Evolutionary conservation across 495 filamentous ascomycete genomes (phyloP), one percentile per base, ranked within the genome.

Genomic region (Astrocystis sublimbata): DNA sequence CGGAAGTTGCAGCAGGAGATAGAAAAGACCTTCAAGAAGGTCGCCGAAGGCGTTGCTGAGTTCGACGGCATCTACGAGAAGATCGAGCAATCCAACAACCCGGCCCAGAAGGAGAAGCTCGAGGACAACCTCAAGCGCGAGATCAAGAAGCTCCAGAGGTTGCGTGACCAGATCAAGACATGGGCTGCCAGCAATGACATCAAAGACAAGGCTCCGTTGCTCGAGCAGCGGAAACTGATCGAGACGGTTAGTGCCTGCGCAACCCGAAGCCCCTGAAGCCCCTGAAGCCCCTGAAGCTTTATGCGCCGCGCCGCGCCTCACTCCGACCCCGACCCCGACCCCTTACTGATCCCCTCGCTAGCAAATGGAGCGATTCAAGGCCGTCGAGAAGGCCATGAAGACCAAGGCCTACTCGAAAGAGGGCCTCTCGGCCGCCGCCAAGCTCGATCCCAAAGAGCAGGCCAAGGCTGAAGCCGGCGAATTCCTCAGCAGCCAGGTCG

Each of bases 331-430:
- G 46, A 45, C 26, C 35, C 59, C 38, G 46, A 45, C 26, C 35
- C 59, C 38, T 58, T 33, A 41, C 62, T 64, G 21, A 71, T 46
- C 38, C 31, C 45, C 53, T 75, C 62, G 73, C 68, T 77, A 97
- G 96, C 92, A 96, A 88, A 98, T 98, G 94, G 94, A 98, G 78
- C 91, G 90, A 68, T 98, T 98, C 85, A 98, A 98, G 81, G 93
- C 92, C 24, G 94, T 98, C n/a, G 94, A 98, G 78, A 98, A 98
- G 80, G 94, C 97, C 74, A 98, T 98, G 93, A 98, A 98, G 80
- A 98, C 94, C 49, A 98, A 98, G 77, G 93, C 94, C 60, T 98
- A 96, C 75, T 98, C 96, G 40, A 98, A 98, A 82, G 96, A 97
- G 76, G 94, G 94, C 36, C 77, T 98, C 46, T 91, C 89, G 43